Percentiles rank a stretch among this genome's conserved stretches.
phyloP scores from a whole-genome alignment of 768 basidiomycete species.

The Boletus barrowsii region DNA sequence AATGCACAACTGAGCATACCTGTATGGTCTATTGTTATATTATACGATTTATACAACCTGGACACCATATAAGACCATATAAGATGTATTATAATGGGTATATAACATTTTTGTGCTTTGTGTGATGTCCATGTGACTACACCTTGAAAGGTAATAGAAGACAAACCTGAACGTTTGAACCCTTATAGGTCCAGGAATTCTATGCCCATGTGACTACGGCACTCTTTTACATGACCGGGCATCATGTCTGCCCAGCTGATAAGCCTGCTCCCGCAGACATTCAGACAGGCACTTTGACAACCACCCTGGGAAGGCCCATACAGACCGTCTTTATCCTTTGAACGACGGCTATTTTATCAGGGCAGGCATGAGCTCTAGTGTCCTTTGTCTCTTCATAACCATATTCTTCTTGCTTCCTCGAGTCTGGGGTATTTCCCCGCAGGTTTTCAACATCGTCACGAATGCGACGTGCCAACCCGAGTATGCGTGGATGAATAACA shows the following conservation, averaged over 20 bases:
- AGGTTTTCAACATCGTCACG: constrained; percentile 7
- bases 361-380: constrained; percentile 1
- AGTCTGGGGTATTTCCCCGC: constrained; percentile 9
- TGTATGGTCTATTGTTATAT: no score
- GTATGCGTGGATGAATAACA: constrained; percentile 28
- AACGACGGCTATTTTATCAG: background rate
- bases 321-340: background rate
- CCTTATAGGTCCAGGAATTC: no score
- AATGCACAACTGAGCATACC: no score
- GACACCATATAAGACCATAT: no score
- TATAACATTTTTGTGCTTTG: no score
- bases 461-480: constrained; percentile 14
- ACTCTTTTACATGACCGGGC: background rate
- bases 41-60: no score
- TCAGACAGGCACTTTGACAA: background rate
- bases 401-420: background rate
- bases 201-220: no score
- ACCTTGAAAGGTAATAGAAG: no score
- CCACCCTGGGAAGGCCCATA: background rate
- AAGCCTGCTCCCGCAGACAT: background rate
- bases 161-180: no score
- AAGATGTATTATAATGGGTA: no score
- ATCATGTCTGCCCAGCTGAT: constrained; percentile 1
- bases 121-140: no score
- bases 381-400: background rate